phyloP scores from a whole-genome alignment of 148 eudicot genomes.

The Linanthus parryae region DNA sequence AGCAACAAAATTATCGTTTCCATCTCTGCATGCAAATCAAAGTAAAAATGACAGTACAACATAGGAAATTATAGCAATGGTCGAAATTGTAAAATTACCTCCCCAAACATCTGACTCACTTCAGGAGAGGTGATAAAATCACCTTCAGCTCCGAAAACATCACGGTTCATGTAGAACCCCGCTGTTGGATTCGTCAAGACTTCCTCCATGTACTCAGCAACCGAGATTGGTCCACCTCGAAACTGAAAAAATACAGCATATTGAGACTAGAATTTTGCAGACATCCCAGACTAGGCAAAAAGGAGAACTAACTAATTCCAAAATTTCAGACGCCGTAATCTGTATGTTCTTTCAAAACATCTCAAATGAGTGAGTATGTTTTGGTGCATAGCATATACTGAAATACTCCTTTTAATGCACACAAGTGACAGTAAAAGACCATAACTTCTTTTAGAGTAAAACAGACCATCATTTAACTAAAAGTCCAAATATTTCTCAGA shows the following conservation, averaged over 20 bases:
- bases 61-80: background rate
- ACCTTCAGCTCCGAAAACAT: conserved; percentile 95
- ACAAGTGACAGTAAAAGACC: no score
- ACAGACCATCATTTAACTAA: no score
- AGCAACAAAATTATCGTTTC: background rate
- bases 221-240: conserved; percentile 93
- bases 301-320: no score
- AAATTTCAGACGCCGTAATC: no score
- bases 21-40: background rate
- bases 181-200: conserved; percentile 90
- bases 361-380: no score
- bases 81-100: conserved; percentile 46
- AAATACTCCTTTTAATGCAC: no score
- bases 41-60: background rate
- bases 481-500: no score
- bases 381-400: no score
- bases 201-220: conserved; percentile 99
- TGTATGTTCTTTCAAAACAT: no score
- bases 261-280: conserved; percentile 1
- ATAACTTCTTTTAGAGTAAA: no score
- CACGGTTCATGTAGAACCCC: conserved; percentile 93
- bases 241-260: conserved; percentile 35
- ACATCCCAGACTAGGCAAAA: no score
- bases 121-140: conserved; percentile 98
- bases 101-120: conserved; percentile 99